Conservation (phyloP, 2,329 filamentous ascomycete genomes). For the Epichloe gansuensis region DNA sequence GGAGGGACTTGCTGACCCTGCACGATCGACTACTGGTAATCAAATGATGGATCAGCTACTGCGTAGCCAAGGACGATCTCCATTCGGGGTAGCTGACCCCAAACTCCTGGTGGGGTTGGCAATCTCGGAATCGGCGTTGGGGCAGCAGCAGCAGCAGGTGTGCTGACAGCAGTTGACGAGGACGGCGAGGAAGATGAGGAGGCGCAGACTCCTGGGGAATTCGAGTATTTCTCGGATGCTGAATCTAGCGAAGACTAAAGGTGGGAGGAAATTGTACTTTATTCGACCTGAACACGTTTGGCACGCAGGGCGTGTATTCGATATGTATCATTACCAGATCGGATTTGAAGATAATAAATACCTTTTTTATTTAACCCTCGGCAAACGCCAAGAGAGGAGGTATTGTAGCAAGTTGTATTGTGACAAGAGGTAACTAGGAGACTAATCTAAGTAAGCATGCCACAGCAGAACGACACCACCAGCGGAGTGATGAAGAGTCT, state of each 20-base stretch:
- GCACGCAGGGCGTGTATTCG: constrained; percentile 4
- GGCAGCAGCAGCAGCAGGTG: constrained; percentile 62
- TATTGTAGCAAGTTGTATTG: neutral
- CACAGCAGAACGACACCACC: neutral
- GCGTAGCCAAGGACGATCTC: constrained; percentile 24
- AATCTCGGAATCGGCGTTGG: constrained; percentile 26
- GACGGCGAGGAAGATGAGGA: constrained; percentile 64
- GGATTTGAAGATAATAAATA: neutral
- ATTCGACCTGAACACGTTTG: neutral
- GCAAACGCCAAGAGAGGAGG: neutral
- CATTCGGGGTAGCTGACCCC: constrained; percentile 19
- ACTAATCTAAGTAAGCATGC: neutral
- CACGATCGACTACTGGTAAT: constrained; percentile 20
- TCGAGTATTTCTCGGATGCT: constrained; percentile 66
- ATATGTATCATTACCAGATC: constrained; percentile 8
- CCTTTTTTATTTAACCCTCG: neutral
- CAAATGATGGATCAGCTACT: constrained; percentile 31
- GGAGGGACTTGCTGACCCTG: constrained; percentile 22
- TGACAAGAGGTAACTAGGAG: too few relatives aligned
- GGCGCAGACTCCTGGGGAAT: constrained; percentile 56
- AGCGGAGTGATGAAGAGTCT: neutral
- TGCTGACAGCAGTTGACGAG: constrained; percentile 80
- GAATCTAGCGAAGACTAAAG: constrained; percentile 30
- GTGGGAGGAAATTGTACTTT: neutral
- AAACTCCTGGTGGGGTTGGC: constrained; percentile 32